phyloP scores from a whole-genome alignment of 2,329 filamentous ascomycete species.

The Shiraia sp. region DNA sequence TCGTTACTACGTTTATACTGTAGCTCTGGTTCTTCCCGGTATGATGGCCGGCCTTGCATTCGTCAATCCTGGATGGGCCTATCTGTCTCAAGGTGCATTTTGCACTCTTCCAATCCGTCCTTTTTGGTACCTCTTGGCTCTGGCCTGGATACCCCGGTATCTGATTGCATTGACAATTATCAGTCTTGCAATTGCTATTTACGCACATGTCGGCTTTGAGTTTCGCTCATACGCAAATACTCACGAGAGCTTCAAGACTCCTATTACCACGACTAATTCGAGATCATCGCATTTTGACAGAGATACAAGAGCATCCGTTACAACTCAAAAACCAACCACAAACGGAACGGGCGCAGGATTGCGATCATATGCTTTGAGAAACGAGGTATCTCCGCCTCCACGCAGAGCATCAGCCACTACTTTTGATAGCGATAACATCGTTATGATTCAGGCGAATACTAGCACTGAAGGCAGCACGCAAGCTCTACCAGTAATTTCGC shows the following conservation, averaged over 20 bases:
- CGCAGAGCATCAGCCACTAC: slow-evolving; percentile 10
- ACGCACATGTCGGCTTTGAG: slow-evolving; percentile 62
- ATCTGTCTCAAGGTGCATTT: slow-evolving; percentile 66
- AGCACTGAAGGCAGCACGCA: slow-evolving; percentile 7
- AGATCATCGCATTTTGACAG: slow-evolving; percentile 5
- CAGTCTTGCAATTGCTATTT: slow-evolving; percentile 69
- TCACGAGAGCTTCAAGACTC: slow-evolving; percentile 17
- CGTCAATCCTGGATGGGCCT: slow-evolving; percentile 58
- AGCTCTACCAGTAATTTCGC: slow-evolving; percentile 10
- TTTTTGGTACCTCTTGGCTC: slow-evolving; percentile 68
- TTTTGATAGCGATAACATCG: slow-evolving; percentile 2
- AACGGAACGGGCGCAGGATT: background rate
- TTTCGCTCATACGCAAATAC: slow-evolving; percentile 43
- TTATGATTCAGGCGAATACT: background rate
- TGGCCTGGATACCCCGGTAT: slow-evolving; percentile 76
- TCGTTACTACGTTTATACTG: slow-evolving; percentile 61
- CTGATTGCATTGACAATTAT: slow-evolving; percentile 68
- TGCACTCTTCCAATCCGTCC: slow-evolving; percentile 71
- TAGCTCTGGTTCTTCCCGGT: slow-evolving; percentile 62
- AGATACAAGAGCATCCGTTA: background rate
- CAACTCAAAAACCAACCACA: background rate
- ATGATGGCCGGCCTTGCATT: slow-evolving; percentile 67
- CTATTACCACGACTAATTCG: slow-evolving; percentile 5
- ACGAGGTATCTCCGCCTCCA: slow-evolving; percentile 10
- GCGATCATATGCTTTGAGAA: slow-evolving; percentile 12